These are phyloP conservation scores for Populus simonii DNA, from an alignment of 345 rosid genomes.

Conservation along the genomic window DNA sequence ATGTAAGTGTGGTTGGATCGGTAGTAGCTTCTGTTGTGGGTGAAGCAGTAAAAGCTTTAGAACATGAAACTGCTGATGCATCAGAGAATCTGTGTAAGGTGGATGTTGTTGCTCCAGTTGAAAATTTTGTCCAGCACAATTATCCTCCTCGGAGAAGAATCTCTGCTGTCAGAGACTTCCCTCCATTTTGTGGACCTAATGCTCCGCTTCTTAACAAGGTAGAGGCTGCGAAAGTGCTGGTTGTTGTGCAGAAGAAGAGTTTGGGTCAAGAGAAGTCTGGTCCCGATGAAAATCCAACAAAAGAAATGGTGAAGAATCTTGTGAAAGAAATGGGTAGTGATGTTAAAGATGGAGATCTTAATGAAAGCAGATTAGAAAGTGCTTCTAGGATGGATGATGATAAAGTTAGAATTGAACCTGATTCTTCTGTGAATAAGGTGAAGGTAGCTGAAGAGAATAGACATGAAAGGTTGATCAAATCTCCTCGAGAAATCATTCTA, in stretches of 20 bases:
- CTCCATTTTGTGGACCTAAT: conserved; percentile 48
- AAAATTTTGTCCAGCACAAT: conserved; percentile 12
- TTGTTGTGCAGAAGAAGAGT: conserved; percentile 12
- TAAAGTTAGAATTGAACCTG: conserved; percentile 20
- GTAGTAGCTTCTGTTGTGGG: conserved; percentile 3
- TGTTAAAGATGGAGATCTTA: conserved; percentile 18
- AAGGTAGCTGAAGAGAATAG: conserved; percentile 9
- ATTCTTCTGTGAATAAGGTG: conserved; percentile 13
- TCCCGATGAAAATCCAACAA: conserved; percentile 6
- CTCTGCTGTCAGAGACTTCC: conserved; percentile 50
- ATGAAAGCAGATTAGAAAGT: neutral
- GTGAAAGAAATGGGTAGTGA: conserved; percentile 9
- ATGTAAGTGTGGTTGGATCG: conserved; percentile 4
- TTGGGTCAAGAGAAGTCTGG: conserved; percentile 23
- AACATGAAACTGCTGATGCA: conserved; percentile 6
- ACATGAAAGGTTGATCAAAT: conserved; percentile 11
- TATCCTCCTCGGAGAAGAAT: conserved; percentile 49
- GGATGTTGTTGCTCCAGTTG: conserved; percentile 15
- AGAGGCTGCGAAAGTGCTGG: conserved; percentile 8
- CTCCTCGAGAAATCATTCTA: conserved; percentile 17
- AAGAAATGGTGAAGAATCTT: neutral
- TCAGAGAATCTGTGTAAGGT: conserved; percentile 4
- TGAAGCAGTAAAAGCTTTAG: conserved; percentile 10
- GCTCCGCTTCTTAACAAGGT: conserved; percentile 23
- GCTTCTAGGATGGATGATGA: neutral